These are phyloP conservation scores for Tylopilus subfusipes DNA, from an alignment of 768 basidiomycete species.

Conservation along the genomic window DNA sequence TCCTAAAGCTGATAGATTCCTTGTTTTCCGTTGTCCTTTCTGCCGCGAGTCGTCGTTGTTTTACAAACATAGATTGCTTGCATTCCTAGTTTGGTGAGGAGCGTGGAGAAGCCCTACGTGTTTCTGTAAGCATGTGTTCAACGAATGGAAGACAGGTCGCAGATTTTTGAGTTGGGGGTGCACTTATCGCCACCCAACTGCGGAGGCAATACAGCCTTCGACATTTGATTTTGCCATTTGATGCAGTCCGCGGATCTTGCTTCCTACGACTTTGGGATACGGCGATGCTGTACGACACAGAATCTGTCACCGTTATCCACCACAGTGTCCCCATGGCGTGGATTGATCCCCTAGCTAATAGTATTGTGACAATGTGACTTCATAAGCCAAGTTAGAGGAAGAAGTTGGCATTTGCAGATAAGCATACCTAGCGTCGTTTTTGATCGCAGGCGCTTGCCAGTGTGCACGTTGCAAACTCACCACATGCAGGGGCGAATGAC, in stretches of 20 bases:
- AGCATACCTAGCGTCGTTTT: slow-evolving; percentile 1
- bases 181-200: neutral
- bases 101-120: neutral
- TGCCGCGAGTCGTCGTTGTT: neutral
- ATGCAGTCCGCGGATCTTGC: slow-evolving; percentile 22
- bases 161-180: slow-evolving; percentile 1
- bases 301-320: slow-evolving; percentile 1
- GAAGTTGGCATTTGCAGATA: slow-evolving; percentile 1
- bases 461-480: neutral
- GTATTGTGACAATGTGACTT: neutral
- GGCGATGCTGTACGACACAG: slow-evolving; percentile 11
- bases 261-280: neutral
- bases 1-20: slow-evolving; percentile 11
- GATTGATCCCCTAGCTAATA: slow-evolving; percentile 12
- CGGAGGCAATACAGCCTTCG: slow-evolving; percentile 13
- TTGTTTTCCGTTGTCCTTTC: slow-evolving; percentile 1
- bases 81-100: slow-evolving; percentile 12
- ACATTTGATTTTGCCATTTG: slow-evolving; percentile 5
- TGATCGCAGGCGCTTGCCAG: slow-evolving; percentile 1
- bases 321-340: neutral
- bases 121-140: slow-evolving; percentile 3
- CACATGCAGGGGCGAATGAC: slow-evolving; percentile 5
- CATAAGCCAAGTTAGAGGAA: neutral
- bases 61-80: neutral
- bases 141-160: slow-evolving; percentile 14